Evolutionary conservation across 495 filamentous ascomycete genomes (phyloP).

Genomic region (Neurospora sp.): DNA sequence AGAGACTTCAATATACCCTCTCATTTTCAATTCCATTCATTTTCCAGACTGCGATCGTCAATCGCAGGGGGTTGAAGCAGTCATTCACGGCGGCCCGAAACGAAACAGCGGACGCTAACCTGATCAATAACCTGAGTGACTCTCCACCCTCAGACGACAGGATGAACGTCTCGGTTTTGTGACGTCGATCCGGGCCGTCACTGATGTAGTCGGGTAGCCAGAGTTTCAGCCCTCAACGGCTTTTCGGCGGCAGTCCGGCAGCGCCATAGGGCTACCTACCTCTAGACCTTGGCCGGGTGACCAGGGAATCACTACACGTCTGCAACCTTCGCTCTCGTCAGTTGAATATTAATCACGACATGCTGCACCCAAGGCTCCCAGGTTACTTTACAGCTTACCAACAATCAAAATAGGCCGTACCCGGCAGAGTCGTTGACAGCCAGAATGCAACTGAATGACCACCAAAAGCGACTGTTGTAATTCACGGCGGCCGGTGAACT

Average conservation of each 20-base stretch:
- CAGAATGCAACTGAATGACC: not conserved
- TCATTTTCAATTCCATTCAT: not conserved
- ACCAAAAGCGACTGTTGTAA: not conserved
- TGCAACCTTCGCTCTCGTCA: not conserved
- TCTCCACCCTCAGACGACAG: not conserved
- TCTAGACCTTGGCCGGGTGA: not conserved
- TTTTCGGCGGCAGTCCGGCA: not conserved
- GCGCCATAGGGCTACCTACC: not conserved
- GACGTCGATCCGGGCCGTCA: not conserved
- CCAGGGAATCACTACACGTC: not conserved
- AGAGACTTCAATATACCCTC: not conserved
- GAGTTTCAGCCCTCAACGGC: not conserved
- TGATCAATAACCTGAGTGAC: not conserved
- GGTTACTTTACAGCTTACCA: not conserved
- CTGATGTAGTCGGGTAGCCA: not conserved
- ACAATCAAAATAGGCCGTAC: not conserved
- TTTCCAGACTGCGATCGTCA: not conserved
- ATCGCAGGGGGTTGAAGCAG: not conserved
- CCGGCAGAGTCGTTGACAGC: too few species aligned
- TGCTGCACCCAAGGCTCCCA: not conserved
- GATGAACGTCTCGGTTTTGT: not conserved
- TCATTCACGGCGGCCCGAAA: not conserved
- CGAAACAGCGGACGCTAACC: not conserved
- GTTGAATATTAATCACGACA: not conserved
- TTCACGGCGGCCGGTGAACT: not conserved